Evolutionary conservation across 1,284 basidiomycete species (phyloP).

Genomic region (Waitea zeae): DNA sequence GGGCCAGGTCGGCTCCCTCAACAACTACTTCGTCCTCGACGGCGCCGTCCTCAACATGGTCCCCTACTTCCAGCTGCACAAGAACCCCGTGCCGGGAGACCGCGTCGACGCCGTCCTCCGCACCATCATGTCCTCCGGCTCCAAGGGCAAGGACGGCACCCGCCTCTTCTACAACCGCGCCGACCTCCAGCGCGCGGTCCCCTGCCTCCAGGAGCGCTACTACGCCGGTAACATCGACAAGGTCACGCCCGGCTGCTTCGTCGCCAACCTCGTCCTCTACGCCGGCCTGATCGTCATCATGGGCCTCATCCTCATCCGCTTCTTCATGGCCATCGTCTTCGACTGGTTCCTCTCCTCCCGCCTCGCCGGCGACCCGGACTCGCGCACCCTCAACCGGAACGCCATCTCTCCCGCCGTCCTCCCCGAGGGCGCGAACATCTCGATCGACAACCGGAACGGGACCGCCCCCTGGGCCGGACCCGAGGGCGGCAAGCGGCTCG

Average conservation of each 20-base stretch:
- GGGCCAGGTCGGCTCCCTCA: conserved; percentile 56
- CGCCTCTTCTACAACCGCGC: conserved; percentile 61
- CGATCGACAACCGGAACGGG: conserved; percentile 74
- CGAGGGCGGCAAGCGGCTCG: conserved; percentile 29
- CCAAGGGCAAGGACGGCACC: conserved; percentile 79
- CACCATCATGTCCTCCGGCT: conserved; percentile 36
- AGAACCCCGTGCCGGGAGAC: conserved; percentile 52
- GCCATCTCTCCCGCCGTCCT: conserved; percentile 88
- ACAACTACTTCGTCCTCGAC: conserved; percentile 77
- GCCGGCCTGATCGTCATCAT: conserved; percentile 85
- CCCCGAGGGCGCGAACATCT: conserved; percentile 87
- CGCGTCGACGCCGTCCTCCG: conserved; percentile 76
- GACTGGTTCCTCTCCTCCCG: conserved; percentile 85
- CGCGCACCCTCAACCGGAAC: conserved; percentile 47
- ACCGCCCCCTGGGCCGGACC: conserved; percentile 85
- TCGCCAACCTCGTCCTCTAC: conserved; percentile 83
- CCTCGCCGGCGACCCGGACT: conserved; percentile 59
- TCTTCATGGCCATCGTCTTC: conserved; percentile 93
- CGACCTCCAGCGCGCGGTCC: conserved; percentile 49
- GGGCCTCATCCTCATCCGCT: conserved; percentile 78
- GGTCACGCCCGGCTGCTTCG: conserved; percentile 90
- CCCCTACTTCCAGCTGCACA: conserved; percentile 72
- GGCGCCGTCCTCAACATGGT: conserved; percentile 89
- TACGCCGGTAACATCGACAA: conserved; percentile 94
- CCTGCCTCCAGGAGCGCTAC: conserved; percentile 76